Conservation (phyloP, 2,329 filamentous ascomycete species). For the Trichoderma afroharzianum region DNA sequence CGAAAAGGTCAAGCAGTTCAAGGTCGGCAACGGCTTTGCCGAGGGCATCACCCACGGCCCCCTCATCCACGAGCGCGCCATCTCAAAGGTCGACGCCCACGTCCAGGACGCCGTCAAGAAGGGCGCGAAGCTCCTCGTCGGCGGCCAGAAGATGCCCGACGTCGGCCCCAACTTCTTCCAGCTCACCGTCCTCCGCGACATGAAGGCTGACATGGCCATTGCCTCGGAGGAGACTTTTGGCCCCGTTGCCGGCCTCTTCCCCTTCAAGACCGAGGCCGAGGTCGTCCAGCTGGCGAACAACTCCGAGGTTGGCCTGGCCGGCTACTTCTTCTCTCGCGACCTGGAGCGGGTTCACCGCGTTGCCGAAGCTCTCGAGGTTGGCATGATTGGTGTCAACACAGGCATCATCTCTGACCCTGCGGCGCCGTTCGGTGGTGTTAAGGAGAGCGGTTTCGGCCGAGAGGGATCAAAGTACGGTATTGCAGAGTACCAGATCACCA, state of each 20-base stretch:
- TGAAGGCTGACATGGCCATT: constrained; percentile 81
- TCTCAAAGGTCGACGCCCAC: constrained; percentile 74
- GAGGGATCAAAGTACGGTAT: constrained; percentile 77
- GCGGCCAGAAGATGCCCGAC: constrained; percentile 69
- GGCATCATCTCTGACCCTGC: constrained; percentile 60
- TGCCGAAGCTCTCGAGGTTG: constrained; percentile 70
- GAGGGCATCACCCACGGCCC: constrained; percentile 73
- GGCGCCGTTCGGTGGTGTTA: constrained; percentile 72
- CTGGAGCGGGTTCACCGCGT: constrained; percentile 58
- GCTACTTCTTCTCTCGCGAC: constrained; percentile 82
- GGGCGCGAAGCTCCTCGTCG: constrained; percentile 70
- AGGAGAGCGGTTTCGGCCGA: constrained; percentile 75
- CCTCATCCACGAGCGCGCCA: constrained; percentile 78
- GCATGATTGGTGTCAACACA: constrained; percentile 84
- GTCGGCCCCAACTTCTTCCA: constrained; percentile 84
- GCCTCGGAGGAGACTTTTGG: constrained; percentile 92
- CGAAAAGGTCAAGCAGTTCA: constrained; percentile 69
- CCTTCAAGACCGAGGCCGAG: constrained; percentile 84
- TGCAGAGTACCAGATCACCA: constrained; percentile 71
- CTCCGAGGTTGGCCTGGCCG: constrained; percentile 82
- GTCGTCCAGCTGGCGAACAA: constrained; percentile 80
- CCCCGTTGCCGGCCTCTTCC: constrained; percentile 84
- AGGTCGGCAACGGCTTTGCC: constrained; percentile 71
- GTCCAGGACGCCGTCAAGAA: constrained; percentile 75
- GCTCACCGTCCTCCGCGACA: constrained; percentile 82